Evolutionary conservation across 805 yeast species (phyloP), one percentile per base, ranked within the genome.

Genomic region (Barnettozyma californica): DNA sequence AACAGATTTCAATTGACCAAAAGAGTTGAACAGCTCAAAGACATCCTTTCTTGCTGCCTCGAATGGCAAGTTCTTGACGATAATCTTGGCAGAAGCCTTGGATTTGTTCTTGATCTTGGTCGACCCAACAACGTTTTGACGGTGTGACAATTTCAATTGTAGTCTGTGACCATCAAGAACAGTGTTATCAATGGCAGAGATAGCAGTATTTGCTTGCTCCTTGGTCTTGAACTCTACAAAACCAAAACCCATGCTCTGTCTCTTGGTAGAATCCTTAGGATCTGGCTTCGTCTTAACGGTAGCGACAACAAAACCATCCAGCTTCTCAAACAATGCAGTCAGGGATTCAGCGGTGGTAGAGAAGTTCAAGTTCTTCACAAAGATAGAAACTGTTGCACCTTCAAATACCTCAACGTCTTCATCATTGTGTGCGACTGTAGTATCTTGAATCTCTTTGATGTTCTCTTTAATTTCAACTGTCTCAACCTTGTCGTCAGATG

Each of bases 171-270:
- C 97, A 63, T 88, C 96, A 48, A 94, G 74, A 2, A 80, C 80
- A 46, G 80, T 75, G 3, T 88, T 95, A 65, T 91, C 87, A 71
- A 89, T 68, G 0, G 84, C 75, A 31, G 74, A 65, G 43, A 89
- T 80, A 7, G 96, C 98, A 11, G 77, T 73, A 37, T 78, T 74
- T 0, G 99, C 99, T 59, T 85, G 81, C 36, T 81, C 87, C 55
- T 78, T 80, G 1, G 91, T 79, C 56, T 73, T 80, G 67, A 89
- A 94, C 68, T 94, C 99, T 13, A 80, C 97, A 69, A 94, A 94
- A 1, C 99, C 99, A 61, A 90, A 94, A 19, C 99, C 99, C 99
- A 94, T 94, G 58, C 97, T 89, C 51, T 82, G 75, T n/a, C 74
- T 68, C 49, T 77, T 77, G 10, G 83, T 84, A 2, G 77, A 62